Conservation (phyloP, 495 filamentous ascomycete genomes). For the Podospora sp. region DNA sequence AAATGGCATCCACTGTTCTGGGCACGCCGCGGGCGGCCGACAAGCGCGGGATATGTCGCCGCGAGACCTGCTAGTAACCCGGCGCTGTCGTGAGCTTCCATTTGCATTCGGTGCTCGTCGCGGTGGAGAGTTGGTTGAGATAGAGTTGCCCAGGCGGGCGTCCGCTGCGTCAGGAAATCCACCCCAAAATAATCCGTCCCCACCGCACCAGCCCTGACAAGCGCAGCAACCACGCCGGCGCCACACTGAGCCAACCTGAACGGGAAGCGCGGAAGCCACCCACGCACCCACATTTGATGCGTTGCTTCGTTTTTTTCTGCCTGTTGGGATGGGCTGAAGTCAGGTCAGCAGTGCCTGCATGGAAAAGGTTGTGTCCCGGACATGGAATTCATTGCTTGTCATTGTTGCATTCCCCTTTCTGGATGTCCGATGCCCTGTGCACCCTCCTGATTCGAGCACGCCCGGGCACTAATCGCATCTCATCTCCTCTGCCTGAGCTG, state of each 20-base stretch:
- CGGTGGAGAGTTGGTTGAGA: background rate
- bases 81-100: background rate
- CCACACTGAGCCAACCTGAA: background rate
- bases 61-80: background rate
- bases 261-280: background rate
- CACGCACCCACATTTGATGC: background rate
- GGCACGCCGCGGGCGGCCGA: background rate
- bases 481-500: background rate
- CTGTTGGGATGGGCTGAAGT: background rate
- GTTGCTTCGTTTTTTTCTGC: background rate
- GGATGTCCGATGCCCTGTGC: slow-evolving; percentile 18
- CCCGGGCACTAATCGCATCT: background rate
- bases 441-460: background rate
- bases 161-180: background rate
- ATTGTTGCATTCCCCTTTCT: slow-evolving; percentile 9
- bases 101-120: no score
- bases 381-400: background rate
- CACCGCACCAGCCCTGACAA: background rate
- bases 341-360: background rate
- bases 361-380: slow-evolving; percentile 1
- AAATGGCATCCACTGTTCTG: background rate
- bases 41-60: background rate
- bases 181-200: slow-evolving; percentile 1
- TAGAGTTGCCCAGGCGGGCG: background rate
- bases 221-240: background rate